Evolutionary conservation across 2,329 filamentous ascomycete genomes (phyloP), one percentile per base, ranked within the genome.

Genomic region (Chrysoporthe austroafricana): DNA sequence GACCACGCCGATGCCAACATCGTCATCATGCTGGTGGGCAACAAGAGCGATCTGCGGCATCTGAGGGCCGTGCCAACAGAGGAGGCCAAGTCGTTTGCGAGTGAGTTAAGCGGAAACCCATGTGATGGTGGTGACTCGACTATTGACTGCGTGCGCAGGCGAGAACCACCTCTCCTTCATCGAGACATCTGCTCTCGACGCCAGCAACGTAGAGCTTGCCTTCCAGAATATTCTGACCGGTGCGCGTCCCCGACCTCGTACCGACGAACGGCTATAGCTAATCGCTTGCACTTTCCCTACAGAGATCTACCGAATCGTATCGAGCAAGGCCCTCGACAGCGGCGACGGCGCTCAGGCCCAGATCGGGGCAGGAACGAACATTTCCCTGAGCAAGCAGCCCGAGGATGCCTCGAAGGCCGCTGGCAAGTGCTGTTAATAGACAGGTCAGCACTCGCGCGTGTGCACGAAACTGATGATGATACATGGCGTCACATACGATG

Each of bases 41-140:
- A 99, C 90, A 99, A 99, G 91, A 98, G 94, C 82, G 96, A 99
- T 97, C 91, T 98, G 91, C 92, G 94, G 82, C 96, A 99, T 83
- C 86, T 99, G 77, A 89, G 96, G 79, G 96, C 96, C 73, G 96
- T 99, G 73, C 94, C 96, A 63, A 99, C 96, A 70, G 96, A 99
- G 79, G 95, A 98, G 82, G 96, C 95, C 75, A 99, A 98, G 84
- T 87, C 93, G 71, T 99, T 99, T 88, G 96, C 96, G 67, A 97
- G 95, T 97, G 83, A 65, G 68, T 68, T 13, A 18, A 42, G 42
- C 39, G 13, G 14, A 18, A 8, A 34, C n/a, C 11, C 43, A 3
- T 13, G 48, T n/a, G 6, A 39, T 21, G 18, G 50, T 18, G 21
- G 21, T 32, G 26, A 32, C 26, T 7, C 36, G 56, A 48, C 8